A percentile compares a stretch with the other conserved stretches of the same genome.
phyloP scores from a whole-genome alignment of 2,329 filamentous ascomycete genomes.

The Xylariales sp. region DNA sequence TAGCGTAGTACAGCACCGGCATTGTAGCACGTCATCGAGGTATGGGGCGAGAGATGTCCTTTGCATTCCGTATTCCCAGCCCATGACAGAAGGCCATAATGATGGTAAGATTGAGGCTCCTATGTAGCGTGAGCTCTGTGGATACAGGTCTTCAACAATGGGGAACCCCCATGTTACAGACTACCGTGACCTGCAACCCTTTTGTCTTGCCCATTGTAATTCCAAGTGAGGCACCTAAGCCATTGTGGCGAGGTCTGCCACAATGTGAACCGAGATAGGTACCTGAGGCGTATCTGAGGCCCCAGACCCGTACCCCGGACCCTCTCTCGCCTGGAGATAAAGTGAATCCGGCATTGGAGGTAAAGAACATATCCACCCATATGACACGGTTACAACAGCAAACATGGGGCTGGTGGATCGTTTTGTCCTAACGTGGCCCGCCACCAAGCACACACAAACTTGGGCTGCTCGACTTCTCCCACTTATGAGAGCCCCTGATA shows the following conservation, averaged over 20 bases:
- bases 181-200: constrained; percentile 1
- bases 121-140: not conserved
- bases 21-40: constrained; percentile 3
- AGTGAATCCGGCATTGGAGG: not conserved
- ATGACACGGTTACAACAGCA: constrained; percentile 3
- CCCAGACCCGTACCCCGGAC: constrained; percentile 12
- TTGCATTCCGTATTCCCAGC: not conserved
- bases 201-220: constrained; percentile 10
- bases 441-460: not conserved
- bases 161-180: not conserved
- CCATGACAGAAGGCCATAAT: not conserved
- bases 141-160: not conserved
- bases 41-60: not conserved
- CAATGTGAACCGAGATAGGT: constrained; percentile 29
- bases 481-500: not conserved
- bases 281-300: constrained; percentile 27
- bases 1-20: constrained; percentile 22
- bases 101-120: not conserved
- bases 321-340: constrained; percentile 9
- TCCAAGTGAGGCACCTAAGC: constrained; percentile 12
- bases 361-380: constrained; percentile 1
- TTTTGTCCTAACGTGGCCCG: not conserved
- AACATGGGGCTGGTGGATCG: not conserved
- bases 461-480: not conserved
- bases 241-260: constrained; percentile 29